Evolutionary conservation across 768 basidiomycete genomes (phyloP), one percentile per base, ranked within the genome.

Genomic region (Hortiboletus flavorubellus): DNA sequence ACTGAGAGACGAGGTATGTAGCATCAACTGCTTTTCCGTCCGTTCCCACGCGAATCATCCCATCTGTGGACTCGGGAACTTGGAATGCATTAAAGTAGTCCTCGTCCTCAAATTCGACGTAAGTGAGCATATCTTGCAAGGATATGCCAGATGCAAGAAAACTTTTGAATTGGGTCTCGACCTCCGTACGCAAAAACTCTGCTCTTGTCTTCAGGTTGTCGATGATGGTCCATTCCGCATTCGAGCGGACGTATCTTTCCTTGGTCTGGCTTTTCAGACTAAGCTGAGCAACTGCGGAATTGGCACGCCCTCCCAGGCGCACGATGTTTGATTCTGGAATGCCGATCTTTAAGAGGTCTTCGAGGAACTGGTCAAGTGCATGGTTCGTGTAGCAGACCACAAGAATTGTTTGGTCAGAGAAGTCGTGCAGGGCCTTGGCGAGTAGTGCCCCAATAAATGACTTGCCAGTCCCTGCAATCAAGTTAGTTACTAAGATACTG

Each of bases 331-430:
- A 5, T 0, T 52, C 46, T 0, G 84, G 80, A 7, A 89, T 84
- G 1, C 82, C 85, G 34, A 83, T 81, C 42, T 80, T 75, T 4
- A 89, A 62, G 1, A 89, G 74, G 54, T 83, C 80, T 50, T 81
- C 79, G 2, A 89, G 73, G 50, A 89, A 83, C 54, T 86, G 81
- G 60, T 88, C 86, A 0, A 89, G 76, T 0, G 87, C 87, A 54
- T 89, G 86, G 56, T 89, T 88, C 0, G 86, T 89, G 56, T 80
- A 87, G 59, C 85, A 87, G 38, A 86, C 81, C 2, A 88, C 84
- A 10, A 88, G 77, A 18, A 88, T 84, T 1, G 66, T 81, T 41
- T 74, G 70, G 0, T 60, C 34, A 0, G 78, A 78, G 53, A 67
- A 67, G 23, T 80, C 76, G 46, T 86, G 78, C 5, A 86, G 64